phyloP scores from a whole-genome alignment of 306 rosid species.

The Castanea crenata region DNA sequence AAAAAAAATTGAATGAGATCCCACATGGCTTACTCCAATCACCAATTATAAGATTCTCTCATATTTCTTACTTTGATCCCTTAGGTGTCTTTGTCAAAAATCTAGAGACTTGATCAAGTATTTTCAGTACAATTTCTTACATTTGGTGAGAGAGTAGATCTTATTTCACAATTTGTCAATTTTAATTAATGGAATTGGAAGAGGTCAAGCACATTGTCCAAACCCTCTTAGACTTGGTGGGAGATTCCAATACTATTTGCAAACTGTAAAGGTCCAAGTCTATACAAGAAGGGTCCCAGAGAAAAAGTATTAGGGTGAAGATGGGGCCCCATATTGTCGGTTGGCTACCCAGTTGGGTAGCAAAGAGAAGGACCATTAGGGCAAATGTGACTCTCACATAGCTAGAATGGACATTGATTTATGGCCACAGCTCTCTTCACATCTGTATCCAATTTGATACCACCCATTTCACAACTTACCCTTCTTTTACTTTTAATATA shows the following conservation, averaged over 20 bases:
- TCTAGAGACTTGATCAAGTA: not conserved
- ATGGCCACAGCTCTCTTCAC: slow-evolving; percentile 16
- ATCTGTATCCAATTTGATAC: slow-evolving; percentile 14
- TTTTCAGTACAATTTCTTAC: not conserved
- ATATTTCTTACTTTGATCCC: not conserved
- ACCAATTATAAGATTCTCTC: not conserved
- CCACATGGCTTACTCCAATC: not conserved
- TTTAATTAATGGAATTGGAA: no score
- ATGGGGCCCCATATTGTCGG: slow-evolving; percentile 60
- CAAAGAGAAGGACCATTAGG: slow-evolving; percentile 53
- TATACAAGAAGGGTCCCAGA: slow-evolving; percentile 27
- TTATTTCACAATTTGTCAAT: no score
- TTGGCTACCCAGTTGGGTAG: slow-evolving; percentile 55
- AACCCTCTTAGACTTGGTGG: not conserved
- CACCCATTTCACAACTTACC: slow-evolving; percentile 26
- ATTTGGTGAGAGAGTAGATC: no score
- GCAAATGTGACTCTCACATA: slow-evolving; percentile 25
- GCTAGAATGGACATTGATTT: slow-evolving; percentile 23
- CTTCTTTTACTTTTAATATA: slow-evolving; percentile 22
- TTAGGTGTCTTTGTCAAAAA: not conserved
- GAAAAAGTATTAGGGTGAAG: slow-evolving; percentile 1
- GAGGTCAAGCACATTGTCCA: not conserved
- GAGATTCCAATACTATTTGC: not conserved
- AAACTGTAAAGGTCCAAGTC: slow-evolving; percentile 14
- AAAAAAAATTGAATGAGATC: not conserved